These are phyloP conservation scores for Cercospora beticola DNA, from an alignment of 2,329 filamentous ascomycete species.

Conservation along the genomic window DNA sequence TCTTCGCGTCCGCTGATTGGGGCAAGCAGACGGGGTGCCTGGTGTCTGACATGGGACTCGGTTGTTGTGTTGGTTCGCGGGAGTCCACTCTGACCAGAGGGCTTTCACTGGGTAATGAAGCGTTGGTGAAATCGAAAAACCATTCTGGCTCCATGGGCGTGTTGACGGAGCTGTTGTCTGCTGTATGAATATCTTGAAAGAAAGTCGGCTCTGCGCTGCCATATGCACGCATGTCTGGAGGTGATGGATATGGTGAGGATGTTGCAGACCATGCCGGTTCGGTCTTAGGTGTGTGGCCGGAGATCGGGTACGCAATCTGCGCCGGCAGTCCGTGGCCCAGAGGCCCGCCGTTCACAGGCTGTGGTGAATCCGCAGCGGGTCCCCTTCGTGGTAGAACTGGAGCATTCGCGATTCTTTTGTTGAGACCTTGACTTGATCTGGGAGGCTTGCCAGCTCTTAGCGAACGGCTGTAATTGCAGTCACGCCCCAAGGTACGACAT, in stretches of 20 bases:
- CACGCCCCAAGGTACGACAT: constrained; percentile 23
- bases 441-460: constrained; percentile 26
- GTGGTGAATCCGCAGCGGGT: constrained; percentile 4
- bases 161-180: constrained; percentile 11
- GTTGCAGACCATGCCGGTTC: constrained; percentile 16
- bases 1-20: background rate
- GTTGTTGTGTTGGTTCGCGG: constrained; percentile 12
- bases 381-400: constrained; percentile 22
- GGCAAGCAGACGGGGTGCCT: background rate
- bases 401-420: constrained; percentile 20
- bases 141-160: constrained; percentile 21
- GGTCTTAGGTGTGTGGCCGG: constrained; percentile 5
- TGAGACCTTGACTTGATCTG: constrained; percentile 24
- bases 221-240: constrained; percentile 17
- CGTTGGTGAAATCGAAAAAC: constrained; percentile 26
- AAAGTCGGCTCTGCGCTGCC: constrained; percentile 12
- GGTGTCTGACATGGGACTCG: constrained; percentile 13
- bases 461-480: constrained; percentile 28
- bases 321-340: constrained; percentile 1
- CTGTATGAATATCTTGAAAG: constrained; percentile 15
- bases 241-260: constrained; percentile 19
- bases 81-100: constrained; percentile 2
- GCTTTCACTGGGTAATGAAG: constrained; percentile 11
- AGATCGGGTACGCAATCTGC: background rate
- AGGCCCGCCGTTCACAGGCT: background rate